Evolutionary conservation across 495 filamentous ascomycete species (phyloP).

Genomic region (Aspergillus haitiensis): DNA sequence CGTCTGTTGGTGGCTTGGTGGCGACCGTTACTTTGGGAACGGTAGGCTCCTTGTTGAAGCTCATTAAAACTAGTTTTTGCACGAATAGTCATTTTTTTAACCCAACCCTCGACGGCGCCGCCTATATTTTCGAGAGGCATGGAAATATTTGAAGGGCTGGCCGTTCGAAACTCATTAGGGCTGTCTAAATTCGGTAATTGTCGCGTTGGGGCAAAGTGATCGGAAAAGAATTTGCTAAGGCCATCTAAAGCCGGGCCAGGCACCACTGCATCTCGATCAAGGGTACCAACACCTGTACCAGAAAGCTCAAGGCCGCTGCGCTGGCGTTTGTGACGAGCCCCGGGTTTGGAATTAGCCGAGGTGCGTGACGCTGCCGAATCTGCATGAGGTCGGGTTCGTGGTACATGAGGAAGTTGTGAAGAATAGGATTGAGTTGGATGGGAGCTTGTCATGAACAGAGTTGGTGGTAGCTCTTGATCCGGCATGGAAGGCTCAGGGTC

Average conservation of each 20-base stretch:
- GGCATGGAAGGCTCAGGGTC: constrained; percentile 39
- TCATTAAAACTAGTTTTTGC: constrained; percentile 45
- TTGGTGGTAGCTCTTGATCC: constrained; percentile 31
- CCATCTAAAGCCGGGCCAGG: constrained; percentile 81
- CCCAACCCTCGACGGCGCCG: constrained; percentile 83
- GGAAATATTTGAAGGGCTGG: constrained; percentile 46
- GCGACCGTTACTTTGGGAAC: constrained; percentile 33
- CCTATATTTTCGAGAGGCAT: constrained; percentile 78
- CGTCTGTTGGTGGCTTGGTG: constrained; percentile 38
- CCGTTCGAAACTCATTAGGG: constrained; percentile 45
- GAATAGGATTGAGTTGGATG: constrained; percentile 32
- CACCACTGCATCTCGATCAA: constrained; percentile 62
- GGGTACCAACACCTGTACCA: constrained; percentile 81
- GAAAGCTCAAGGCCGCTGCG: constrained; percentile 55
- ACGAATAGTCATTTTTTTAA: constrained; percentile 69
- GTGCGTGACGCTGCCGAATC: constrained; percentile 24
- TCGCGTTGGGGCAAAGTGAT: constrained; percentile 61
- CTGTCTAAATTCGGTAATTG: constrained; percentile 33
- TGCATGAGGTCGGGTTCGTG: constrained; percentile 24
- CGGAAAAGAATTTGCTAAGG: constrained; percentile 74
- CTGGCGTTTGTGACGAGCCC: constrained; percentile 39
- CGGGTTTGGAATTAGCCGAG: constrained; percentile 21
- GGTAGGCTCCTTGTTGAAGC: constrained; percentile 36
- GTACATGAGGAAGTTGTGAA: constrained; percentile 25
- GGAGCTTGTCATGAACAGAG: constrained; percentile 37